A percentile compares a stretch with the other conserved stretches of the same genome.
Evolutionary conservation across 257 asterid species (phyloP).

Genomic region (Ophiorrhiza pumila): DNA sequence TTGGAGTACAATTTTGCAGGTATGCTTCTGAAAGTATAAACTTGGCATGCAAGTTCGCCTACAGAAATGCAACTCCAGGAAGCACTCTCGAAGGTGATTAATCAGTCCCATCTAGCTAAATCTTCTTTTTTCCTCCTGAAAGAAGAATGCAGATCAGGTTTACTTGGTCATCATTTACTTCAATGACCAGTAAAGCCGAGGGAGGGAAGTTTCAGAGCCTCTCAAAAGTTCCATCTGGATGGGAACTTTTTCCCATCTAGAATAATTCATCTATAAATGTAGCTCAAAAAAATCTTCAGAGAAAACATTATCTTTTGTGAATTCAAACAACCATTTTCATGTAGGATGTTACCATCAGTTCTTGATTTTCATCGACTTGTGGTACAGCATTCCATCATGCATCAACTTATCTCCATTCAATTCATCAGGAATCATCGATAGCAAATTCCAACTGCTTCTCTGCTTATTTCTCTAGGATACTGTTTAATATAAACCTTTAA

Average conservation of each 20-base stretch:
- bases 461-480: background rate
- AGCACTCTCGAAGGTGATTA: constrained; percentile 71
- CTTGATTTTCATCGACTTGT: background rate
- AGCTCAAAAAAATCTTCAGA: background rate
- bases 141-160: background rate
- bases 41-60: constrained; percentile 77
- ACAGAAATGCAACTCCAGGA: constrained; percentile 96
- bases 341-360: background rate
- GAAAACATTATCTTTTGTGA: background rate
- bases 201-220: background rate
- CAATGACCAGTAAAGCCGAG: background rate
- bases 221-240: background rate
- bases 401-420: no score
- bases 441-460: background rate
- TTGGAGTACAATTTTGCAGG: constrained; percentile 37
- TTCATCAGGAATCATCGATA: background rate
- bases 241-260: background rate
- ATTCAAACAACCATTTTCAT: background rate
- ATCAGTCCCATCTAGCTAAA: background rate
- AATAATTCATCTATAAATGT: background rate
- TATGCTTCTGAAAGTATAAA: constrained; percentile 86
- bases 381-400: background rate
- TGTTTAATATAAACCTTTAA: background rate
- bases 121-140: background rate
- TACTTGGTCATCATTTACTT: background rate